Evolutionary conservation across 495 filamentous ascomycete genomes (phyloP), one percentile per base, ranked within the genome.

Genomic region (Endocarpon pusillum): DNA sequence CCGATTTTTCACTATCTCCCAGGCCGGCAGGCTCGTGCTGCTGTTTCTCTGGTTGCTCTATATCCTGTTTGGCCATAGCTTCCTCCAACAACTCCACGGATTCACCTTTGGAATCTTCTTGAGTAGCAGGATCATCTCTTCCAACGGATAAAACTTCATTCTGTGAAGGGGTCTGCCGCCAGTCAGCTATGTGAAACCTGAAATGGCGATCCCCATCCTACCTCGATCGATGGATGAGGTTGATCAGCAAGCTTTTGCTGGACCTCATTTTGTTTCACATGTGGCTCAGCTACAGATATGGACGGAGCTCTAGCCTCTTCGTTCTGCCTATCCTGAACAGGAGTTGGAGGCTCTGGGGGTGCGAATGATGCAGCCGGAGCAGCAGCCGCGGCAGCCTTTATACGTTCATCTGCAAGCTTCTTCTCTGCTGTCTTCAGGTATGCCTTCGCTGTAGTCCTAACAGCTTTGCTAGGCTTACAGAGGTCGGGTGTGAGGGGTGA

Each of bases 351-450:
- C n/a, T n/a, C n/a, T n/a, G n/a, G n/a, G n/a, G n/a, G n/a, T n/a
- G n/a, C n/a, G n/a, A n/a, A n/a, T n/a, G 45, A 42, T 18, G 51
- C 43, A 22, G 47, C 49, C 12, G 57, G 45, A 3, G 58, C 51
- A 11, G 54, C 45, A 1, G 55, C 53, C 21, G 55, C 57, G 27
- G 63, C 61, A 24, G 66, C 62, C 42, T 71, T 80, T 20, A 79
- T 65, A 35, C 68, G 59, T 38, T 54, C 52, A 25, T 61, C 44
- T 34, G 71, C 71, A 22, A 75, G 63, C 51, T 91, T 94, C 64
- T 91, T 93, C 53, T 87, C 80, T 41, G 78, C 78, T 1, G 79
- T 87, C 27, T 78, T 70, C 17, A 99, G 55, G 44, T 91, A 96
- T 2, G 85, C 83, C 42, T 77, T 78, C 33, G 94, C 75, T 1